These are phyloP conservation scores for Hydnum rufescens DNA, from an alignment of 768 basidiomycete genomes.

Conservation along the genomic window DNA sequence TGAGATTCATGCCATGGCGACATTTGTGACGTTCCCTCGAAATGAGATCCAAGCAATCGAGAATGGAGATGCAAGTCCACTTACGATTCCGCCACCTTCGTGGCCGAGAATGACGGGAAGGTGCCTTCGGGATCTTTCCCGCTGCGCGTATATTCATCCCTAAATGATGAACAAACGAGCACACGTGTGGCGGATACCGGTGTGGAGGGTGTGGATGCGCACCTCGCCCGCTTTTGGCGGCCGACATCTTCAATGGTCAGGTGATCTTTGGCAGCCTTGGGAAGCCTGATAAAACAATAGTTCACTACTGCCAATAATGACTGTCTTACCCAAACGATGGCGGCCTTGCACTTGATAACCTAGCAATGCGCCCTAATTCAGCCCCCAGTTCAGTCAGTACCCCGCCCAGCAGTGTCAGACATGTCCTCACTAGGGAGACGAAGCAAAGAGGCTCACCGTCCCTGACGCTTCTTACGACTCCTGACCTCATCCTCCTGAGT, in stretches of 20 bases:
- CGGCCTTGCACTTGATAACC: conserved; percentile 66
- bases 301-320: background rate
- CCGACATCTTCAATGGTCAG: conserved; percentile 82
- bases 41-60: background rate
- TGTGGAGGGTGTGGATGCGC: conserved; percentile 78
- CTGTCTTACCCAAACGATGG: conserved; percentile 56
- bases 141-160: conserved; percentile 87
- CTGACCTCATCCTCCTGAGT: no score
- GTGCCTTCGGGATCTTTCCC: conserved; percentile 90
- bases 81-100: conserved; percentile 78
- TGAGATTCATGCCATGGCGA: no score
- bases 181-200: conserved; percentile 86
- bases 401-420: conserved; percentile 55
- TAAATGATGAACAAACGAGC: conserved; percentile 12
- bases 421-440: conserved; percentile 28
- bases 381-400: conserved; percentile 4
- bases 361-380: background rate
- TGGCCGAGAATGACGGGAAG: conserved; percentile 92
- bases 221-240: conserved; percentile 85
- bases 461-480: no score
- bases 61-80: conserved; percentile 15
- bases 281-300: no score
- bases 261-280: conserved; percentile 57
- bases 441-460: background rate
- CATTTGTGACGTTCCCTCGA: no score